Conservation (phyloP, 169 alveolate genomes). For the Theileria equi region DNA sequence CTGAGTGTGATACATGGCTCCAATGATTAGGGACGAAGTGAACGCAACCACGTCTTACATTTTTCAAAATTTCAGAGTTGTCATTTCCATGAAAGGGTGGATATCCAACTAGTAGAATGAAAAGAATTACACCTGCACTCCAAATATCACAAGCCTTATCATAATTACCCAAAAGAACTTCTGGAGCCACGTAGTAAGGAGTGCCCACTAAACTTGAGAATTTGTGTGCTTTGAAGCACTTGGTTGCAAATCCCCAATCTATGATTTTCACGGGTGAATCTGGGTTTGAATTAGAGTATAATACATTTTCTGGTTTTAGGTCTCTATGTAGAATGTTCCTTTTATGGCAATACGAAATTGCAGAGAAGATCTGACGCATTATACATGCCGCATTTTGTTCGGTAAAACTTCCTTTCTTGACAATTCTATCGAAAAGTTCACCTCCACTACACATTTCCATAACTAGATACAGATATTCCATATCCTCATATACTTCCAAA, state of each 20-base stretch:
- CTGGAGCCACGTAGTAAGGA: conserved; percentile 96
- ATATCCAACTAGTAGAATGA: conserved; percentile 74
- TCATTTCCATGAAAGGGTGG: conserved; percentile 86
- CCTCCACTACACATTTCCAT: conserved; percentile 94
- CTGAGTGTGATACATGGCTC: conserved; percentile 84
- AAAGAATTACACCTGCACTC: conserved; percentile 90
- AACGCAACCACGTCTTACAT: conserved; percentile 81
- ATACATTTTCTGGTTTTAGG: conserved; percentile 95
- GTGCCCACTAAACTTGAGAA: conserved; percentile 86
- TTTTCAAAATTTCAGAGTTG: conserved; percentile 80
- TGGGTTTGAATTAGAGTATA: conserved; percentile 81
- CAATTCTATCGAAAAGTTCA: conserved; percentile 94
- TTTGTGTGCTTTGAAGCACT: conserved; percentile 82
- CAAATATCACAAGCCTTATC: conserved; percentile 92
- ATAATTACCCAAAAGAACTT: conserved; percentile 88
- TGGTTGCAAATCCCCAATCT: conserved; percentile 91
- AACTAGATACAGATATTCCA: conserved; percentile 85
- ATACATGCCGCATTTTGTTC: conserved; percentile 88
- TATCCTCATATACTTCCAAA: conserved; percentile 89
- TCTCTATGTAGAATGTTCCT: conserved; percentile 92
- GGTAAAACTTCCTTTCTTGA: conserved; percentile 81
- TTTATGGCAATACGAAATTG: conserved; percentile 89
- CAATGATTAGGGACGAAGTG: conserved; percentile 86
- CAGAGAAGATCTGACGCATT: conserved; percentile 90
- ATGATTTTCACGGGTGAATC: conserved; percentile 88